Percentiles rank a stretch among this genome's conserved stretches.
Evolutionary conservation across 768 basidiomycete genomes (phyloP).

Genomic region (Dictyophora rubrovolvata): DNA sequence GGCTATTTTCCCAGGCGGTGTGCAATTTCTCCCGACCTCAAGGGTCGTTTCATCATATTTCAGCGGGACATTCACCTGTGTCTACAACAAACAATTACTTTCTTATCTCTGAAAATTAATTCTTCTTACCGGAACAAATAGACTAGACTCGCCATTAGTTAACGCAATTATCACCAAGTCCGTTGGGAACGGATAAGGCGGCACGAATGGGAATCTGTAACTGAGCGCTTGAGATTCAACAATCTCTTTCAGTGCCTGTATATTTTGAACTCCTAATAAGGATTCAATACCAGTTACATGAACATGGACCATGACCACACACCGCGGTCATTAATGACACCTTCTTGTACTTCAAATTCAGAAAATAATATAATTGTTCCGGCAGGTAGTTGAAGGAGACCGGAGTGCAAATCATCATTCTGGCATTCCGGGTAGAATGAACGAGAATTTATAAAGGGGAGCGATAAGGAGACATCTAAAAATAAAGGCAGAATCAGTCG

Average conservation of each 20-base stretch:
- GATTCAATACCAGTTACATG: background rate
- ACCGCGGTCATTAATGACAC: constrained; percentile 46
- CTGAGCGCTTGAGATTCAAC: constrained; percentile 57
- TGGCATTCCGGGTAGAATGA: constrained; percentile 55
- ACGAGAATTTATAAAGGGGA: constrained; percentile 46
- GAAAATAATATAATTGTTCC: constrained; percentile 53
- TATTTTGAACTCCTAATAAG: constrained; percentile 46
- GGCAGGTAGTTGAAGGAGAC: constrained; percentile 60
- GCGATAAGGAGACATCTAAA: constrained; percentile 46
- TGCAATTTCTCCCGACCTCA: constrained; percentile 31
- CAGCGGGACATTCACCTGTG: constrained; percentile 46
- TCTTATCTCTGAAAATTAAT: background rate
- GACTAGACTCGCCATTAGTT: constrained; percentile 54
- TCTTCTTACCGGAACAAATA: constrained; percentile 54
- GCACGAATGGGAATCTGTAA: constrained; percentile 68
- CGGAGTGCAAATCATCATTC: constrained; percentile 64
- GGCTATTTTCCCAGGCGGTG: constrained; percentile 35
- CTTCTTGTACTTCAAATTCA: constrained; percentile 60
- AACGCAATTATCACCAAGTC: constrained; percentile 59
- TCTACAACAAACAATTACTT: constrained; percentile 29
- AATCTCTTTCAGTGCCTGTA: constrained; percentile 52
- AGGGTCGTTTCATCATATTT: constrained; percentile 19
- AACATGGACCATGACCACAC: constrained; percentile 1
- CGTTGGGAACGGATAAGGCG: constrained; percentile 56
- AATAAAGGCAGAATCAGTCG: constrained; percentile 49